phyloP scores from a whole-genome alignment of 2,329 filamentous ascomycete genomes.

The Myriangium duriaei region DNA sequence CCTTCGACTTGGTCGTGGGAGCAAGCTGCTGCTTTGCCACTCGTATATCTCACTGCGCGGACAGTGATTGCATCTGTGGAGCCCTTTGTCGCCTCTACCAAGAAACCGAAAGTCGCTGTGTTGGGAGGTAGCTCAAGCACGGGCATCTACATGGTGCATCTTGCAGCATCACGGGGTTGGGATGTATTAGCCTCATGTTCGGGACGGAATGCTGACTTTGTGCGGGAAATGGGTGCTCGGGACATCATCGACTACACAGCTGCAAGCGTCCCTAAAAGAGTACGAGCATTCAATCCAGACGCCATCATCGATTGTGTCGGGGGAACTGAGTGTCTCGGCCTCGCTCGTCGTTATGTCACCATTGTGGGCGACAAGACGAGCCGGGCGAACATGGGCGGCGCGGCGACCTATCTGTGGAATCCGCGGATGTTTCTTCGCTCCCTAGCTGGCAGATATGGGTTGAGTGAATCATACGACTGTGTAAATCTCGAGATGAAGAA shows the following conservation, averaged over 20 bases:
- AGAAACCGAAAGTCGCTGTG: slow-evolving; percentile 19
- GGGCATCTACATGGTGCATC: slow-evolving; percentile 23
- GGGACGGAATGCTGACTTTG: slow-evolving; percentile 43
- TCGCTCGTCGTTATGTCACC: slow-evolving; percentile 38
- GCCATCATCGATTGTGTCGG: slow-evolving; percentile 51
- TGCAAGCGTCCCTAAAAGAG: slow-evolving; percentile 34
- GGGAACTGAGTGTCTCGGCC: slow-evolving; percentile 21
- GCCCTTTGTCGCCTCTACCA: slow-evolving; percentile 16
- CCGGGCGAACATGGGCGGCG: slow-evolving; percentile 21
- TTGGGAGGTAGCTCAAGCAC: slow-evolving; percentile 21
- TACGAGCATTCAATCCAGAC: slow-evolving; percentile 40
- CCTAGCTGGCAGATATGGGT: slow-evolving; percentile 32
- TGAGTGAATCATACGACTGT: slow-evolving; percentile 27
- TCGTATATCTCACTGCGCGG: slow-evolving; percentile 23
- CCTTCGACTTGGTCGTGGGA: slow-evolving; percentile 19
- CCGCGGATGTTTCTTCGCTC: slow-evolving; percentile 28
- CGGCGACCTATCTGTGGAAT: slow-evolving; percentile 11
- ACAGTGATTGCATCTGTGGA: slow-evolving; percentile 20
- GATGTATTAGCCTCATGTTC: slow-evolving; percentile 42
- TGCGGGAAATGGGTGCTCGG: slow-evolving; percentile 47
- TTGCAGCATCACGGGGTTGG: slow-evolving; percentile 22
- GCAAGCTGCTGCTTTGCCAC: slow-evolving; percentile 20
- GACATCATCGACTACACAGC: slow-evolving; percentile 50
- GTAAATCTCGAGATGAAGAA: slow-evolving; percentile 32
- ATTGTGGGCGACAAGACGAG: slow-evolving; percentile 27